phyloP scores from a whole-genome alignment of 192 early-diverging fungal genomes.

The Oehlia diaphana region DNA sequence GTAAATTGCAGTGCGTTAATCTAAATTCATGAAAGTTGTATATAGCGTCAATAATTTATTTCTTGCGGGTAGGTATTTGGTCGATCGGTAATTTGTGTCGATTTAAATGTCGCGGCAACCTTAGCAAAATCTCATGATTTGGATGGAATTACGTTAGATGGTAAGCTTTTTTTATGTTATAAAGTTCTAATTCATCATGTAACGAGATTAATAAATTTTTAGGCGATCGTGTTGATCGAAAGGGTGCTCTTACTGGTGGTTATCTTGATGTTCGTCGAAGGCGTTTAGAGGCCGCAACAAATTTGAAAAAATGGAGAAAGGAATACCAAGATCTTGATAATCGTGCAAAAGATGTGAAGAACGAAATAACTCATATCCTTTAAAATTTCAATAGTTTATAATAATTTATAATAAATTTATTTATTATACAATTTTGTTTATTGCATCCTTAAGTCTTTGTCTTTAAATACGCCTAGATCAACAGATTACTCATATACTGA shows the following conservation, averaged over 20 bases:
- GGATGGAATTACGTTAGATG: conserved; percentile 87
- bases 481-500: conserved; percentile 59
- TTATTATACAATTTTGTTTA: not conserved
- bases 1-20: conserved; percentile 32
- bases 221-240: conserved; percentile 88
- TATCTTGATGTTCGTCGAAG: conserved; percentile 74
- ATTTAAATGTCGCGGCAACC: conserved; percentile 74
- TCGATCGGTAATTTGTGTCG: conserved; percentile 82
- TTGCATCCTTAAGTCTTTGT: not conserved
- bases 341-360: conserved; percentile 46
- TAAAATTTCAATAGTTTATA: not conserved
- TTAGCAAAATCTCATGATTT: conserved; percentile 78
- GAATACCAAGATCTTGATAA: conserved; percentile 46
- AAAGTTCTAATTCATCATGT: conserved; percentile 27
- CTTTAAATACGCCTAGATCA: conserved; percentile 50
- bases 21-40: not conserved
- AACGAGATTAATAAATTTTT: not conserved
- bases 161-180: not conserved
- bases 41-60: not conserved
- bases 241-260: conserved; percentile 92
- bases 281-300: conserved; percentile 71
- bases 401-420: no score
- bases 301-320: conserved; percentile 50
- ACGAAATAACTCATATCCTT: conserved; percentile 46
- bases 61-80: conserved; percentile 71